Evolutionary conservation across 2,329 filamentous ascomycete species (phyloP), one percentile per base, ranked within the genome.

Genomic region (Rhinocladiella similis): DNA sequence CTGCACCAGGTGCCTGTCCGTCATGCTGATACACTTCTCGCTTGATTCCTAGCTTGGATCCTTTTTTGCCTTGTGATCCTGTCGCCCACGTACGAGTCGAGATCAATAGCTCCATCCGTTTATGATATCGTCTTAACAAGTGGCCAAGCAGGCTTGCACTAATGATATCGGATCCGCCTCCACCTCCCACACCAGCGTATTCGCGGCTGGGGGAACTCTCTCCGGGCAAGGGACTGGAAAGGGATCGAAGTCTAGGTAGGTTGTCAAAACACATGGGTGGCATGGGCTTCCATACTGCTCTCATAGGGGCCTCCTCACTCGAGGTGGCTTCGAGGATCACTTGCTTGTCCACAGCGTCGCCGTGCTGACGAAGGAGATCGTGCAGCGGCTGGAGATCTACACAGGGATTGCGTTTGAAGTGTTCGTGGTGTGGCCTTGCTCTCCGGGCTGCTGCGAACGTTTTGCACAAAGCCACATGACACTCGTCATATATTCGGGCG

Each of bases 151-250:
- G 46, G 46, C 62, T 64, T 18, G 62, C 62, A 43, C 59, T 63
- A n/a, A 65, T 64, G 43, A 65, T 56, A 41, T 65, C 63, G 5
- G 63, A 65, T 12, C 63, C 63, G 10, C 63, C 63, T 13, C 63
- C 63, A 14, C 61, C 62, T 16, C 62, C 63, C 42, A 65, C 58
- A 13, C 62, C 62, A 25, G 62, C 62, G 46, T 64, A 64, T 20
- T 57, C 50, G 12, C 38, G 39, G 16, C 50, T 35, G 5, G 25
- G 12, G 16, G 45, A 50, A 12, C 22, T 42, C 33, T 64, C 62
- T 16, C 62, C 62, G 3, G 62, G 62, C n/a, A 64, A 49, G 18
- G 56, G 12, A 16, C 54, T 50, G 12, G 51, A 41, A 7, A 64
- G 56, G 20, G 55, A 59, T 13, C 41, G 22, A 13, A 64, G 29